Conservation (phyloP, 1,284 basidiomycete species). For the Coniophora puteana region DNA sequence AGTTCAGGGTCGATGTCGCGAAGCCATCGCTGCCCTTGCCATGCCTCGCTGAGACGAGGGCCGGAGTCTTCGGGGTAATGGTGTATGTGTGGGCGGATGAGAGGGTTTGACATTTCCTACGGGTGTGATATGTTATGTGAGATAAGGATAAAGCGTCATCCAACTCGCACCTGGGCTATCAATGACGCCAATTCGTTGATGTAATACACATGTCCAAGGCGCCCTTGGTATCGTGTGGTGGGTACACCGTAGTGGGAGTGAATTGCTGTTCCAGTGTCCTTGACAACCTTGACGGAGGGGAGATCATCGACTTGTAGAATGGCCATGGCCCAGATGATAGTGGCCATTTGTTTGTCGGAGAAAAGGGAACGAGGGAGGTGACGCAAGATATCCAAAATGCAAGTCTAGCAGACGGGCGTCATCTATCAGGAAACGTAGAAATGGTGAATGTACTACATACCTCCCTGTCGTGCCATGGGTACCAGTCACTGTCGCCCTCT, state of each 20-base stretch:
- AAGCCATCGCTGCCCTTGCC: neutral
- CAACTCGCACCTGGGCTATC: conserved; percentile 7
- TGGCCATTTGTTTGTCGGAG: conserved; percentile 11
- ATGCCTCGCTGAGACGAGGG: neutral
- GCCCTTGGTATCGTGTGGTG: conserved; percentile 3
- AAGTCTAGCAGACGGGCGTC: conserved; percentile 7
- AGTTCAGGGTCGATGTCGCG: neutral
- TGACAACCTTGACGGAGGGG: neutral
- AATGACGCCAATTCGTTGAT: conserved; percentile 4
- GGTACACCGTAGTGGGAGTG: neutral
- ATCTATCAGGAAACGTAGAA: too few species aligned
- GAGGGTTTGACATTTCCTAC: neutral
- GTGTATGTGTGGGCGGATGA: neutral
- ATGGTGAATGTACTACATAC: neutral
- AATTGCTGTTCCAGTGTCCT: neutral
- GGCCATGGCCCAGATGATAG: conserved; percentile 7
- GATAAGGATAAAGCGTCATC: neutral
- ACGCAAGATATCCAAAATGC: conserved; percentile 9
- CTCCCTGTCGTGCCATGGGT: neutral
- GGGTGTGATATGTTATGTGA: neutral
- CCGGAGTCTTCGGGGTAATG: neutral
- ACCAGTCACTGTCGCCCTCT: neutral
- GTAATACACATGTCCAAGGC: conserved; percentile 12
- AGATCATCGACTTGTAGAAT: conserved; percentile 2
- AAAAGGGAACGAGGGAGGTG: conserved; percentile 13